Percentiles rank a stretch among this genome's conserved stretches.
phyloP scores from a whole-genome alignment of 2,329 filamentous ascomycete species.

The Fusarium agapanthi region DNA sequence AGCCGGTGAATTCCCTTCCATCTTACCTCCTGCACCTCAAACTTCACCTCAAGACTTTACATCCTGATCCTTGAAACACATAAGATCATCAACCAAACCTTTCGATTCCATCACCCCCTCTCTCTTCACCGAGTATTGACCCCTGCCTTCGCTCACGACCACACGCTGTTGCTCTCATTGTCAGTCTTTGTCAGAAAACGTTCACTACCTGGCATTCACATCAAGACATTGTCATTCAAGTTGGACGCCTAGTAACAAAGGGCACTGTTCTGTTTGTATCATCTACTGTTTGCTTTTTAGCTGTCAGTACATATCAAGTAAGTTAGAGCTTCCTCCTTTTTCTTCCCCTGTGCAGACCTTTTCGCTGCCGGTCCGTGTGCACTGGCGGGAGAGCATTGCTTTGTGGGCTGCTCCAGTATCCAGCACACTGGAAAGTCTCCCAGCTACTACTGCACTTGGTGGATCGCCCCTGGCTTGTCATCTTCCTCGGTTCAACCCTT shows the following conservation, averaged over 20 bases:
- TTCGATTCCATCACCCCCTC: conserved; percentile 7
- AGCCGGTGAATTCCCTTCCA: background rate
- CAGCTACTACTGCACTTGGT: background rate
- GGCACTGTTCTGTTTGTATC: conserved; percentile 47
- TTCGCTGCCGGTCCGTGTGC: background rate
- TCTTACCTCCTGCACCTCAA: background rate
- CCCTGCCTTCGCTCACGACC: conserved; percentile 6
- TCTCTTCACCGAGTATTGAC: conserved; percentile 5
- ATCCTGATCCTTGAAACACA: background rate
- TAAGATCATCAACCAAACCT: background rate
- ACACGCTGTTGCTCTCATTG: conserved; percentile 3
- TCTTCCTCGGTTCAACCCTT: background rate
- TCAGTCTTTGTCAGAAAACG: conserved; percentile 13
- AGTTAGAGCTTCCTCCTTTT: conserved; percentile 33
- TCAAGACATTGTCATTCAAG: conserved; percentile 8
- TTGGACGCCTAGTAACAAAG: conserved; percentile 35
- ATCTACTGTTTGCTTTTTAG: conserved; percentile 49
- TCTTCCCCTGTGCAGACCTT: background rate
- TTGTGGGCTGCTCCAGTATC: background rate
- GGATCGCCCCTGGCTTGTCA: background rate
- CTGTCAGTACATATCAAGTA: conserved; percentile 43
- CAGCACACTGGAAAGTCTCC: too few species aligned
- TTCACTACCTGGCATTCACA: conserved; percentile 16
- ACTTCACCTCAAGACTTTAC: background rate
- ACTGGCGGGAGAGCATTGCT: background rate